A percentile compares a stretch with the other conserved stretches of the same genome.
phyloP scores from a whole-genome alignment of 352 stramenopile species.

The Pythium volutum region DNA sequence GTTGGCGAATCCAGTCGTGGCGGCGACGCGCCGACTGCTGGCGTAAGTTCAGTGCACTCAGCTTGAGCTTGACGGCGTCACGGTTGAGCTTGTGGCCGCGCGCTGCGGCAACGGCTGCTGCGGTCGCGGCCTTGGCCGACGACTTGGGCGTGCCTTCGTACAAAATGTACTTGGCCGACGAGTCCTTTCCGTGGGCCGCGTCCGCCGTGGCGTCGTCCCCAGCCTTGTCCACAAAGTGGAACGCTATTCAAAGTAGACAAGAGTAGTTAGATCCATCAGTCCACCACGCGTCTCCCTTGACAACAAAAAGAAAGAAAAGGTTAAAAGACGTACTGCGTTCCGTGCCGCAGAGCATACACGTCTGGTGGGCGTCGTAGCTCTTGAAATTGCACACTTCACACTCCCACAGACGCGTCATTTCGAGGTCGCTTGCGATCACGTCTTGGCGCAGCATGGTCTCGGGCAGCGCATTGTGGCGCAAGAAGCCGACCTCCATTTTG shows the following conservation, averaged over 20 bases:
- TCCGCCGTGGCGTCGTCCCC: constrained; percentile 31
- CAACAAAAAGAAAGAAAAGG: neutral
- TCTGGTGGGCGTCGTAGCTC: constrained; percentile 85
- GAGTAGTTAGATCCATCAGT: neutral
- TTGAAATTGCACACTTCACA: constrained; percentile 93
- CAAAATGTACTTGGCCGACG: constrained; percentile 68
- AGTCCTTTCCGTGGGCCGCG: constrained; percentile 33
- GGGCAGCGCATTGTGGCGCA: constrained; percentile 62
- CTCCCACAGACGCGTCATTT: constrained; percentile 85
- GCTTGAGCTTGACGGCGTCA: constrained; percentile 71
- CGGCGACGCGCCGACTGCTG: constrained; percentile 83
- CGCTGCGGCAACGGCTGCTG: constrained; percentile 23
- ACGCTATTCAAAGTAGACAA: constrained; percentile 27
- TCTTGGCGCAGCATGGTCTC: constrained; percentile 86
- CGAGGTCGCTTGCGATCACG: constrained; percentile 85
- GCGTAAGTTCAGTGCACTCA: constrained; percentile 71
- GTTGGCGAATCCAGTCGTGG: constrained; percentile 79
- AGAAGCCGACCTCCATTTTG: constrained; percentile 70
- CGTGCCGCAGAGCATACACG: constrained; percentile 88
- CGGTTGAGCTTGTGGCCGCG: constrained; percentile 40
- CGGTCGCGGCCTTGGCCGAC: constrained; percentile 41
- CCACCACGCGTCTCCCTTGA: neutral
- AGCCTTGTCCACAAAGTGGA: constrained; percentile 64
- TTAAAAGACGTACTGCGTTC: constrained; percentile 48
- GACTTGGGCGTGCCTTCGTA: constrained; percentile 67